Percentiles rank a stretch among this genome's conserved stretches.
These are phyloP conservation scores for Thelephora terrestris DNA, from an alignment of 1,284 basidiomycete species.

Conservation along the genomic window DNA sequence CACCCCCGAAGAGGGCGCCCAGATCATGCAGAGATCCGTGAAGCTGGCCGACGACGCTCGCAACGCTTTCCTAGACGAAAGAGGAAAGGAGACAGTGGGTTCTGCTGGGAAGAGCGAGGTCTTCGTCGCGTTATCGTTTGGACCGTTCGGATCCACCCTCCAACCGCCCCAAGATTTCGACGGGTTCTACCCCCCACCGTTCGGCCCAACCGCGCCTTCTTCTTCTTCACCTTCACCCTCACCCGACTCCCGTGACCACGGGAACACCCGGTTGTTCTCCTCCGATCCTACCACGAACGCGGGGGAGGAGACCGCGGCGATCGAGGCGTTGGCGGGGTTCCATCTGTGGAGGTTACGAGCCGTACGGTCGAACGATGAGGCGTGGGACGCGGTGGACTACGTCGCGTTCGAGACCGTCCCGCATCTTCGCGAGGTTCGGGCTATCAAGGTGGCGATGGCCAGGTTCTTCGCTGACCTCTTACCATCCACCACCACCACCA, in stretches of 20 bases:
- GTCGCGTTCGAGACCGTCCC: constrained; percentile 80
- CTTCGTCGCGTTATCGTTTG: constrained; percentile 58
- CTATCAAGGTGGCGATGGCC: constrained; percentile 54
- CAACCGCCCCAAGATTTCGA: constrained; percentile 63
- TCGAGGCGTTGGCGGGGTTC: constrained; percentile 49
- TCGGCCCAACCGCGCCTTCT: constrained; percentile 45
- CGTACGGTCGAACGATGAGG: constrained; percentile 35
- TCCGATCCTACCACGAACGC: constrained; percentile 25
- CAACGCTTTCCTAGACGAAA: constrained; percentile 23
- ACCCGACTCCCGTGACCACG: too few relatives aligned
- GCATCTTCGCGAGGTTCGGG: constrained; percentile 51
- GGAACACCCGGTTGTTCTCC: constrained; percentile 24
- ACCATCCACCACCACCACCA: too few relatives aligned
- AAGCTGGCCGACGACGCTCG: constrained; percentile 40
- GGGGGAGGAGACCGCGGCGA: constrained; percentile 25
- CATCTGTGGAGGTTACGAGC: constrained; percentile 56
- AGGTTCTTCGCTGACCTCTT: too few relatives aligned
- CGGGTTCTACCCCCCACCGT: constrained; percentile 68
- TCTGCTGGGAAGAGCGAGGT: constrained; percentile 14
- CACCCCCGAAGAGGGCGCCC: constrained; percentile 29
- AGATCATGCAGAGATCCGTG: constrained; percentile 48
- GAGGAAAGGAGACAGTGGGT: not conserved
- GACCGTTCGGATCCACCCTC: constrained; percentile 65
- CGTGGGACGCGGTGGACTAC: constrained; percentile 52
- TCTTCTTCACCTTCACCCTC: too few relatives aligned